phyloP scores from a whole-genome alignment of 768 basidiomycete genomes.

The Phlebiopsis gigantea region DNA sequence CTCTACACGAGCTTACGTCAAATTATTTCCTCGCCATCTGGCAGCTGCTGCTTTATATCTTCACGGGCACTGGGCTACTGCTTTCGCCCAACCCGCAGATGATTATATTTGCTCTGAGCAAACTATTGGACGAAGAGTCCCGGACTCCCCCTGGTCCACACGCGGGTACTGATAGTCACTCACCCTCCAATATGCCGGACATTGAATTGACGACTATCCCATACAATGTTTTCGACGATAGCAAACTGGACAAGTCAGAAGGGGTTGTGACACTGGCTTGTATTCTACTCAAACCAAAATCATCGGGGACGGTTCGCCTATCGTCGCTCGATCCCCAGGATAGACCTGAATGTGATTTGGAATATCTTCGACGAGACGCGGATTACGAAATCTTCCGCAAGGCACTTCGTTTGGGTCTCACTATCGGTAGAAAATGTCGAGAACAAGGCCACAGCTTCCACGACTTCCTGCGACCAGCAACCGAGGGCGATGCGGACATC shows the following conservation, averaged over 20 bases:
- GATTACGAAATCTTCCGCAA: slow-evolving; percentile 25
- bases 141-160: neutral
- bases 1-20: slow-evolving; percentile 1
- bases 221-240: slow-evolving; percentile 9
- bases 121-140: slow-evolving; percentile 4
- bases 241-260: neutral
- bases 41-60: no score
- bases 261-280: slow-evolving; percentile 18
- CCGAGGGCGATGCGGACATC: slow-evolving; percentile 13
- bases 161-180: neutral
- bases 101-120: slow-evolving; percentile 7
- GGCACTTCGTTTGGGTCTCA: slow-evolving; percentile 15
- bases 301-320: slow-evolving; percentile 23
- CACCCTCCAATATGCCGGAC: slow-evolving; percentile 10
- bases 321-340: slow-evolving; percentile 27
- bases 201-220: slow-evolving; percentile 7
- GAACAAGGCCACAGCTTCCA: slow-evolving; percentile 9
- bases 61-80: neutral
- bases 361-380: slow-evolving; percentile 20
- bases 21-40: neutral
- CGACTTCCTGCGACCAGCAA: slow-evolving; percentile 9
- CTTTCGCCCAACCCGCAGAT: slow-evolving; percentile 5
- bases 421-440: slow-evolving; percentile 14
- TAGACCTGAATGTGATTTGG: slow-evolving; percentile 27
- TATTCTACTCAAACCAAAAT: slow-evolving; percentile 22